Evolutionary conservation across 2,329 filamentous ascomycete species (phyloP).

Genomic region (Nothopassalora personata): DNA sequence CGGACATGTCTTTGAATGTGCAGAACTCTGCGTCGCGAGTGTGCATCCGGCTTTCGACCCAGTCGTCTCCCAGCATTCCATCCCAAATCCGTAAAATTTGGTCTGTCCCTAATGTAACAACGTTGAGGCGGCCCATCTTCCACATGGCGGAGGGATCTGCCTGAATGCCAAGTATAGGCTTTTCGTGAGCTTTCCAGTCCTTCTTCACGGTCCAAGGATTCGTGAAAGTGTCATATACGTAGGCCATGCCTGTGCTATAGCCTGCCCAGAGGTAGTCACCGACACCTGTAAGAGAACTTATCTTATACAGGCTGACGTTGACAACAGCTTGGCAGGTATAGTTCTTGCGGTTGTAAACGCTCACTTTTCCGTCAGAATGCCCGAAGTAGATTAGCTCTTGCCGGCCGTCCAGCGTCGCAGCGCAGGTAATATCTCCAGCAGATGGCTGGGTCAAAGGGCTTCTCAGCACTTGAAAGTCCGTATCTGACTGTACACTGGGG

Average conservation of each 20-base stretch:
- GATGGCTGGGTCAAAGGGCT: conserved; percentile 65
- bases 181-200: conserved; percentile 88
- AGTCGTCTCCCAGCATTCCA: conserved; percentile 86
- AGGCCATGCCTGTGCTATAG: conserved; percentile 90
- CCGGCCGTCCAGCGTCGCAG: conserved; percentile 67
- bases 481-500: conserved; percentile 62
- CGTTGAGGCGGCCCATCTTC: conserved; percentile 75
- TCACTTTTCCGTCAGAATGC: conserved; percentile 88
- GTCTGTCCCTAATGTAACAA: conserved; percentile 81
- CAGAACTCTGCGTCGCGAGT: conserved; percentile 76
- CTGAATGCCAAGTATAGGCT: conserved; percentile 68
- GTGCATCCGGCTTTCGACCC: conserved; percentile 89
- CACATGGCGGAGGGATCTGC: conserved; percentile 79
- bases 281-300: conserved; percentile 77
- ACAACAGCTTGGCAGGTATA: conserved; percentile 74
- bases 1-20: conserved; percentile 73
- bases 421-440: conserved; percentile 82
- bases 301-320: conserved; percentile 89
- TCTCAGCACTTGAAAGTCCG: conserved; percentile 69
- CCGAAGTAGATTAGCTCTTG: conserved; percentile 82
- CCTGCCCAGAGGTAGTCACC: conserved; percentile 85
- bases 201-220: conserved; percentile 89
- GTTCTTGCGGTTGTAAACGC: conserved; percentile 76
- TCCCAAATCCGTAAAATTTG: conserved; percentile 85
- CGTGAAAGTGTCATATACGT: conserved; percentile 78